Evolutionary conservation across 306 rosid species (phyloP), one percentile per base, ranked within the genome.

Genomic region (Prunus fruticosa): DNA sequence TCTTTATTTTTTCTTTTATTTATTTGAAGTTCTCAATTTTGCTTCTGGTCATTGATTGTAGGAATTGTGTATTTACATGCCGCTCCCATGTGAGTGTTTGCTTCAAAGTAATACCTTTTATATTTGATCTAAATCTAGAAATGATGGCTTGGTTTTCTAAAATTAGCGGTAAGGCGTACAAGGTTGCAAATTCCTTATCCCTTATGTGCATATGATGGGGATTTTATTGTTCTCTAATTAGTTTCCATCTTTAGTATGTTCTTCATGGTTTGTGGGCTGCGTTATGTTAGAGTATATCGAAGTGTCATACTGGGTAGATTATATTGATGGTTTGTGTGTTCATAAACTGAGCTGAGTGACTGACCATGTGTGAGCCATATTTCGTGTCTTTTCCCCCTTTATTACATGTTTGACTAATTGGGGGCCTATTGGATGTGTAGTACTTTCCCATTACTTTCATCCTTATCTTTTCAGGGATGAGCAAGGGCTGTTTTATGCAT

Each of bases 401-500:
- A 4, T 58, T 58, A 58, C 41, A 58, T 25, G 18, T 60, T 60
- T 25, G 38, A 4, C 64, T 4, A 60, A 25, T 60, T 71, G 25
- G 28, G 54, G 54, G 54, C 19, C 23, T 50, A 8, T 50, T 32
- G 12, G 51, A 22, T 9, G 2, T 18, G n/a, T 60, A 19, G 7
- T 27, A 23, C 67, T 23, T 23, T 58, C 20, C n/a, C 54, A 71
- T 73, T 22, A 74, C 50, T 76, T 81, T 75, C 5, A 57, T 64
- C 64, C 41, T 71, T 20, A 11, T 71, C 3, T 74, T 81, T 64
- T 19, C 69, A 96, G 99, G 88, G 88, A 96, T 65, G 99, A 96
- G 88, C 82, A 87, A 64, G 99, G 99, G 57, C 61, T 89, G 49
- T 96, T 84, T 78, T 96, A 96, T 86, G 99, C 99, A 52, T 78